Conservation (phyloP, 768 basidiomycete genomes). For the Xerocomellus intermedius region DNA sequence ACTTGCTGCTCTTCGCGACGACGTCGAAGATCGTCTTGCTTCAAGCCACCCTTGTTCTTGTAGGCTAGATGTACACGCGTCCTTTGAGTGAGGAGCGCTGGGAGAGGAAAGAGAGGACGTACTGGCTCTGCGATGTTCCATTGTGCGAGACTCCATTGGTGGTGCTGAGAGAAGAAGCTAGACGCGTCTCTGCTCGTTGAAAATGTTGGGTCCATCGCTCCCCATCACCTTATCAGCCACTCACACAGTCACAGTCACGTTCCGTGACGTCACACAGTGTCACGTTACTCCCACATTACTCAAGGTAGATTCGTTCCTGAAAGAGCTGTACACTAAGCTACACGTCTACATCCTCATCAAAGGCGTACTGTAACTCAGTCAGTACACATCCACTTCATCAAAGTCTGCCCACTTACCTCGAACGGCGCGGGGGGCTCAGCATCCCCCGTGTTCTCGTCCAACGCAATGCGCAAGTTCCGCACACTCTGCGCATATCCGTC, state of each 20-base stretch:
- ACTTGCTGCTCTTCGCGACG: conserved; percentile 98
- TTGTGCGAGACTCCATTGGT: conserved; percentile 61
- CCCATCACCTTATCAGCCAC: conserved; percentile 26
- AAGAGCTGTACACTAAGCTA: background rate
- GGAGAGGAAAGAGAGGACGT: conserved; percentile 18
- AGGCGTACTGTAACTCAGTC: conserved; percentile 60
- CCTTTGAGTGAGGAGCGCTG: conserved; percentile 24
- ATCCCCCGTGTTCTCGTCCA: conserved; percentile 71
- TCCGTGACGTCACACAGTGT: conserved; percentile 17
- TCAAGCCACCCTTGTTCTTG: conserved; percentile 88
- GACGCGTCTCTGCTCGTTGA: conserved; percentile 16
- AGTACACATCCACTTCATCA: conserved; percentile 13
- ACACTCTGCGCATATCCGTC: conserved; percentile 19
- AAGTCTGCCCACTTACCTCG: conserved; percentile 55
- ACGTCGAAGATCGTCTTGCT: conserved; percentile 91
- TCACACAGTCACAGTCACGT: conserved; percentile 19
- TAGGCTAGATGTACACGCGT: conserved; percentile 61
- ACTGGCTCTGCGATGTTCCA: conserved; percentile 76
- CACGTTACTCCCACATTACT: conserved; percentile 4
- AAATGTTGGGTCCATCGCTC: conserved; percentile 4
- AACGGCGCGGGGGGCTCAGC: conserved; percentile 76
- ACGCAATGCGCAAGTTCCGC: conserved; percentile 53
- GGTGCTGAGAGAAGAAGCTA: conserved; percentile 5
- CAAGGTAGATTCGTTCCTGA: background rate
- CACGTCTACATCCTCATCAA: conserved; percentile 51